Percentiles rank a stretch among this genome's conserved stretches.
Evolutionary conservation across 1,284 basidiomycete species (phyloP).

Genomic region (Microstroma glucosiphilum): DNA sequence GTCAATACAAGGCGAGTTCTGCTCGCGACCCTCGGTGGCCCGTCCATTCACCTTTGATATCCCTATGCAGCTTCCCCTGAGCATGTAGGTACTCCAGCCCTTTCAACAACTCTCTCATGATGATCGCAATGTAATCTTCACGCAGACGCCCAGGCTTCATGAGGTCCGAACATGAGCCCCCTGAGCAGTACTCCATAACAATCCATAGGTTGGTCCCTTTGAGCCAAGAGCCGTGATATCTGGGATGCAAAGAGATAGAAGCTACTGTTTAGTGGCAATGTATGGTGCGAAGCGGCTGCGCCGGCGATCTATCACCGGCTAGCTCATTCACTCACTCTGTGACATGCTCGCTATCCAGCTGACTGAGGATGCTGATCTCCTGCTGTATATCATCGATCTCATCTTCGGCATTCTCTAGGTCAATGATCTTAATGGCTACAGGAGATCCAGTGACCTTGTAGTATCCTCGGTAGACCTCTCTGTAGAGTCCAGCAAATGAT

Average conservation of each 20-base stretch:
- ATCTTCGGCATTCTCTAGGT: slow-evolving; percentile 95
- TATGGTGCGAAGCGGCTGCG: not conserved
- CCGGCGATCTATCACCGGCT: no score
- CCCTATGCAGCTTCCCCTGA: slow-evolving; percentile 92
- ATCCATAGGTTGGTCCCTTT: slow-evolving; percentile 94
- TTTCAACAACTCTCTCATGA: slow-evolving; percentile 80
- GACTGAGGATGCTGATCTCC: slow-evolving; percentile 97
- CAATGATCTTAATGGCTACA: slow-evolving; percentile 83
- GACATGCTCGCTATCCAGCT: slow-evolving; percentile 88
- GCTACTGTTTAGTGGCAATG: no score
- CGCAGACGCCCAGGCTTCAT: slow-evolving; percentile 96
- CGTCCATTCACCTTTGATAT: slow-evolving; percentile 81
- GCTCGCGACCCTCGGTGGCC: not conserved
- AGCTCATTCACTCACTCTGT: slow-evolving; percentile 60
- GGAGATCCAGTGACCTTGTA: slow-evolving; percentile 34
- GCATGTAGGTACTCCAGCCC: slow-evolving; percentile 92
- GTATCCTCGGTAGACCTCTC: slow-evolving; percentile 47
- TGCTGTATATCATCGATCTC: slow-evolving; percentile 99
- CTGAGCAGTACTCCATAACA: slow-evolving; percentile 84
- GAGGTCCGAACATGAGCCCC: slow-evolving; percentile 57
- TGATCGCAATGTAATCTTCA: slow-evolving; percentile 97
- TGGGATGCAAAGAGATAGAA: slow-evolving; percentile 47
- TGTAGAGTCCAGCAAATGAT: not conserved
- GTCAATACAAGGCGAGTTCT: not conserved
- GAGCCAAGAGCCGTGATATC: slow-evolving; percentile 90